These are phyloP conservation scores for Auxenochlorella protothecoides DNA, from an alignment of 139 green algal genomes.

Conservation along the genomic window DNA sequence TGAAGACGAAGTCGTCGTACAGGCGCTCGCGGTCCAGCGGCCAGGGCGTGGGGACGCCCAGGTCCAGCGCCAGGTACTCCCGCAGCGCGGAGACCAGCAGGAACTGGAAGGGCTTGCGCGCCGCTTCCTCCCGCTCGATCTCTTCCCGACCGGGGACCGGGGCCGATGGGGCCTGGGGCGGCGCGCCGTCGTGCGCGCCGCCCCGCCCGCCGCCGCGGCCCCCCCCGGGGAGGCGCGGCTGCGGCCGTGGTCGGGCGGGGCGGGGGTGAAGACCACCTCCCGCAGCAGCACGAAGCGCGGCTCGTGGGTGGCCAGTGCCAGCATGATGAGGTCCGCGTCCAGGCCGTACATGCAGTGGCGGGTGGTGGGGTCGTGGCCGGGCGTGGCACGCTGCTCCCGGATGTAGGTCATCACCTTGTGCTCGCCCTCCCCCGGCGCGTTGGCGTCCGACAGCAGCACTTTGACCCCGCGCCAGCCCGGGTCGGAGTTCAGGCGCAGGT, in stretches of 20 bases:
- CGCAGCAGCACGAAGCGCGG: constrained; percentile 80
- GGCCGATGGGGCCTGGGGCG: constrained; percentile 4
- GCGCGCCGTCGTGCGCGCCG: not conserved
- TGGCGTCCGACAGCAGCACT: constrained; percentile 81
- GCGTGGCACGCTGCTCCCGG: constrained; percentile 60
- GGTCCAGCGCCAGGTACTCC: constrained; percentile 91
- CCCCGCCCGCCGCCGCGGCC: no score
- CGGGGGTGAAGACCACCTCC: constrained; percentile 33
- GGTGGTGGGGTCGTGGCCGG: constrained; percentile 74
- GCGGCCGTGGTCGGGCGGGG: not conserved
- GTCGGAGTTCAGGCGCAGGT: constrained; percentile 80
- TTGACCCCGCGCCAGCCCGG: constrained; percentile 84
- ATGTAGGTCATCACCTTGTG: constrained; percentile 93
- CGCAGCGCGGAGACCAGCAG: constrained; percentile 73
- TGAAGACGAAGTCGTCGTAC: constrained; percentile 91
- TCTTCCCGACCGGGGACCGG: not conserved
- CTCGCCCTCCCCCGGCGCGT: constrained; percentile 94
- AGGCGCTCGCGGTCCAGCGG: constrained; percentile 58
- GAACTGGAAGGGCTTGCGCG: constrained; percentile 89
- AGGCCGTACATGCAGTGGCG: constrained; percentile 93
- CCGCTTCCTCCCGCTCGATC: constrained; percentile 43
- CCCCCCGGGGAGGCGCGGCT: not conserved
- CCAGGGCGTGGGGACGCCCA: constrained; percentile 36
- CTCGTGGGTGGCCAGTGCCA: constrained; percentile 88
- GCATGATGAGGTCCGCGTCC: constrained; percentile 99